Conservation (phyloP, 139 green algal genomes). For the Diplosphaera chodatii region DNA sequence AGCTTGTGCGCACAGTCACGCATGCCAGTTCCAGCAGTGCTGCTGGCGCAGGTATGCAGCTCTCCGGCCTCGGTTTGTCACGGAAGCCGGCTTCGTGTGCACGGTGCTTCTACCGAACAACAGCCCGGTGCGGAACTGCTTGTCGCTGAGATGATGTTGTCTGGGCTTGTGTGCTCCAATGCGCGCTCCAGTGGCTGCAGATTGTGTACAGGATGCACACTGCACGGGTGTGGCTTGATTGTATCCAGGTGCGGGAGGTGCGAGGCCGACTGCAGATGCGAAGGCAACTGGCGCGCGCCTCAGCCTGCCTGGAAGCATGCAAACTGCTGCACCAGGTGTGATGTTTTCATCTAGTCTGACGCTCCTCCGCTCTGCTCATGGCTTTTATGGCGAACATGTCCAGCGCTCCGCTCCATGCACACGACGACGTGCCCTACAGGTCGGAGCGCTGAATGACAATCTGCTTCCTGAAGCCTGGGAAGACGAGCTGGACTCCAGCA, state of each 20-base stretch:
- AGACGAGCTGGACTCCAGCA: neutral
- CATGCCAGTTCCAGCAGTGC: neutral
- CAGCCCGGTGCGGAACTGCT: conserved; percentile 13
- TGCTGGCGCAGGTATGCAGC: conserved; percentile 17
- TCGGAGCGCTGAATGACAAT: conserved; percentile 29
- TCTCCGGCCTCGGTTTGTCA: conserved; percentile 31
- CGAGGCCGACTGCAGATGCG: conserved; percentile 12
- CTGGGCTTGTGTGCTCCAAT: no score
- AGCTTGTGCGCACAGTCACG: no score
- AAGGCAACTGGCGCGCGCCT: conserved; percentile 13
- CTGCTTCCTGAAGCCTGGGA: conserved; percentile 24
- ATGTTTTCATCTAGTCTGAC: no score
- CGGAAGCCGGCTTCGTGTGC: conserved; percentile 1
- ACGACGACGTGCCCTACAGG: no score
- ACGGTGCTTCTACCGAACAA: conserved; percentile 33
- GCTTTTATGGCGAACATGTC: no score
- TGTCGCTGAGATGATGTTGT: no score
- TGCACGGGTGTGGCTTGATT: no score
- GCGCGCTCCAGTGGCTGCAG: no score
- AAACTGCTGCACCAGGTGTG: conserved; percentile 34
- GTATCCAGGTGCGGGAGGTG: neutral
- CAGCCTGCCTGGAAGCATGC: conserved; percentile 32
- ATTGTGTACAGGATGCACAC: no score
- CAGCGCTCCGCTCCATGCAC: no score
- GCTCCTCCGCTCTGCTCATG: no score